Conservation (phyloP, 2,329 filamentous ascomycete genomes). For the Pseudogymnoascus sp. region DNA sequence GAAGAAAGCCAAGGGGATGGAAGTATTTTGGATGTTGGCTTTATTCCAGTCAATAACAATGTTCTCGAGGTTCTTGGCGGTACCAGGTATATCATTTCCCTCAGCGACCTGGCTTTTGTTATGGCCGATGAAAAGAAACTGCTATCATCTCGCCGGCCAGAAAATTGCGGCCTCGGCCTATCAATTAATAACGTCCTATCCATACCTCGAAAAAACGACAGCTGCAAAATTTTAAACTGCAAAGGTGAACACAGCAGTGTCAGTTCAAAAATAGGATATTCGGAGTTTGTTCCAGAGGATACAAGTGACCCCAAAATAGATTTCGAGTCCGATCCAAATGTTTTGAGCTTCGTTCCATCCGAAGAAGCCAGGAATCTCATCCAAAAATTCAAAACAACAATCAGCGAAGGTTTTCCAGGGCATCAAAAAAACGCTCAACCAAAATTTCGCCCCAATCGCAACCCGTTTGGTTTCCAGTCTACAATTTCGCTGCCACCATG, state of each 20-base stretch:
- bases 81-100: background rate
- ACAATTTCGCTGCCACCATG: background rate
- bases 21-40: background rate
- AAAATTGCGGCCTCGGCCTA: background rate
- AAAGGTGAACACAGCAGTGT: background rate
- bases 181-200: background rate
- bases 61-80: background rate
- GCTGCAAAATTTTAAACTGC: background rate
- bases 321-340: background rate
- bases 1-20: background rate
- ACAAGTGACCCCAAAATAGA: background rate
- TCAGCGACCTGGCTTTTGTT: background rate
- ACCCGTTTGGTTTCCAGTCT: background rate
- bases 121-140: background rate
- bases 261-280: background rate
- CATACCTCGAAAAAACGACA: background rate
- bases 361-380: background rate
- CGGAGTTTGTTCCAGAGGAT: background rate
- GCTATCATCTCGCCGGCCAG: background rate
- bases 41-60: background rate
- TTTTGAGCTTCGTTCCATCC: background rate
- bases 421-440: background rate
- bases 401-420: background rate
- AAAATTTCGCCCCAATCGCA: background rate
- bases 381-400: background rate